These are phyloP conservation scores for Ustilago curta DNA, from an alignment of 1,284 basidiomycete genomes.

Conservation along the genomic window DNA sequence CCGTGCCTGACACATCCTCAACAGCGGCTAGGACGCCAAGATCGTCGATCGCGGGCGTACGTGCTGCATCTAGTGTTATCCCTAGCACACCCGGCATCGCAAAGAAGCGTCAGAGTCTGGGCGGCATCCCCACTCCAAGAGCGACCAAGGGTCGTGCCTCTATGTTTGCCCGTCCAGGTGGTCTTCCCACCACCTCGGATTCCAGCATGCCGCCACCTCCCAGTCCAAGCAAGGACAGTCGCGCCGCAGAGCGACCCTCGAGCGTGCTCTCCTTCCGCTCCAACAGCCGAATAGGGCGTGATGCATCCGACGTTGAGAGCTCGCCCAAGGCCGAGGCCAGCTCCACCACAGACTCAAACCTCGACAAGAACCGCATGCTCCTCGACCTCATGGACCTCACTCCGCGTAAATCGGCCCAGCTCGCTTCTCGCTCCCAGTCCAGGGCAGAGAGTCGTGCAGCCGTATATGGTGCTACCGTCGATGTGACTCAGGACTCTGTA, in stretches of 20 bases:
- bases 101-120: conserved; percentile 48
- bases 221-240: conserved; percentile 46
- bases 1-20: conserved; percentile 17
- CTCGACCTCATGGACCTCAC: conserved; percentile 58
- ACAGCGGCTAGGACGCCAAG: conserved; percentile 34
- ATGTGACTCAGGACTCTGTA: conserved; percentile 44
- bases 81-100: conserved; percentile 31
- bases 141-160: conserved; percentile 53
- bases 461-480: conserved; percentile 16
- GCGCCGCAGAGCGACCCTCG: conserved; percentile 17
- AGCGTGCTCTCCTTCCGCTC: conserved; percentile 46
- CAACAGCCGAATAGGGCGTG: conserved; percentile 38
- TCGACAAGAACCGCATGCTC: conserved; percentile 72
- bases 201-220: conserved; percentile 53
- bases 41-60: conserved; percentile 33
- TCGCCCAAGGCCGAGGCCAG: conserved; percentile 25
- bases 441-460: conserved; percentile 45
- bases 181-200: conserved; percentile 19
- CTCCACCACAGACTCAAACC: conserved; percentile 26
- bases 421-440: conserved; percentile 39
- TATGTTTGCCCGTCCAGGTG: conserved; percentile 47
- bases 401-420: conserved; percentile 45
- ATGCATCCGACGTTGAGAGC: conserved; percentile 21
- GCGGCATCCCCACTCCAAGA: conserved; percentile 46
- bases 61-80: conserved; percentile 22